Evolutionary conservation across 164 flowering plant species (phyloP).

Genomic region (Nymphaea colorata): DNA sequence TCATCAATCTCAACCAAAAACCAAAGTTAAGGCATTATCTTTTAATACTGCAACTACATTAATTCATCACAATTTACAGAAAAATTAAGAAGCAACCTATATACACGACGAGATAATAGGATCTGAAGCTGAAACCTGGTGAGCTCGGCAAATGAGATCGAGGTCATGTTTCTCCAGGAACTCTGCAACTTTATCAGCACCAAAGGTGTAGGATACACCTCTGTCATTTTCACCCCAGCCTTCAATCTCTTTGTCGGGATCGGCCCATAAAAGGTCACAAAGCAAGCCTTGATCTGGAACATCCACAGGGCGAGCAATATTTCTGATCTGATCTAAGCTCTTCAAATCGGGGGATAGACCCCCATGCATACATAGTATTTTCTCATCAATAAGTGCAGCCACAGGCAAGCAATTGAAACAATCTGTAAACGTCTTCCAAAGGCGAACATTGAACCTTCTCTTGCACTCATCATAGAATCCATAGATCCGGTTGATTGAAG

Average conservation of each 20-base stretch:
- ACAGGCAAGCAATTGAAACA: constrained; percentile 57
- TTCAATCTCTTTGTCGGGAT: constrained; percentile 40
- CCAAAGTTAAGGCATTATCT: too few relatives aligned
- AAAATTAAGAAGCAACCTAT: too few relatives aligned
- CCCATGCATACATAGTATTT: constrained; percentile 57
- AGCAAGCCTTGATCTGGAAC: constrained; percentile 61
- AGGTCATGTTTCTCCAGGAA: constrained; percentile 53
- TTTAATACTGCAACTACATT: too few relatives aligned
- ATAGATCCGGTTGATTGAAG: constrained; percentile 48
- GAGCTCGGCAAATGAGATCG: constrained; percentile 58
- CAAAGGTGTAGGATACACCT: constrained; percentile 58
- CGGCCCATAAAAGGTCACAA: constrained; percentile 58
- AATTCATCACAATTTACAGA: too few relatives aligned
- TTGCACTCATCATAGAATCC: constrained; percentile 63
- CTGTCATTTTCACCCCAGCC: constrained; percentile 69
- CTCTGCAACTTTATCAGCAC: constrained; percentile 44
- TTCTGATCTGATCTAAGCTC: constrained; percentile 48
- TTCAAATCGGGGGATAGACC: constrained; percentile 53
- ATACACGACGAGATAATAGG: too few relatives aligned
- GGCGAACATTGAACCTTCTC: constrained; percentile 45
- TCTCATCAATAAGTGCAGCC: constrained; percentile 56
- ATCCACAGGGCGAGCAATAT: constrained; percentile 50
- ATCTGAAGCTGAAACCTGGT: constrained; percentile 26
- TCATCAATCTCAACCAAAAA: too few relatives aligned
- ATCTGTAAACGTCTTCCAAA: constrained; percentile 49